Base-by-base conservation (phyloP, 306 rosid species). In the Leucaena leucocephala region DNA sequence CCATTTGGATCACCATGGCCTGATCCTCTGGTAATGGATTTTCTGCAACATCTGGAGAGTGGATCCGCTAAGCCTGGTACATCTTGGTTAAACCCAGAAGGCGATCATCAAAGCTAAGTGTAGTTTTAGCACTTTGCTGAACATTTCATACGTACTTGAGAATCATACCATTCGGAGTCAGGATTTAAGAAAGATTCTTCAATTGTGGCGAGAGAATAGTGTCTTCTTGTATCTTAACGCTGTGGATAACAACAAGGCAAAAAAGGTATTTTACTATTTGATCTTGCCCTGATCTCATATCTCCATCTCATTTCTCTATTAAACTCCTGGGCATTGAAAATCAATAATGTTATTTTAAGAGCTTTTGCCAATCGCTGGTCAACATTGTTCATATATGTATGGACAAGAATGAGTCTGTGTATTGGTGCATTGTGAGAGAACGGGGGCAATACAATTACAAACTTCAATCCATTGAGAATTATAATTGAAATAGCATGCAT, bases 1-100 rank as follows among this genome's bases (percentile, higher is more conserved):
- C 98, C 98, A 12, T 34, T 81, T 6, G 97, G 98, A 72, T 87
- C 87, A 58, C 98, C 98, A 45, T 95, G 98, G 98, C 87, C 97
- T 33, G 98, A 95, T 87, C 87, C 87, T 4, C 59, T 90, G 27
- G 92, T 95, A 52, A 95, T 91, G 78, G 96, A 95, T 70, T 95
- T 88, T 84, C 91, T 95, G 68, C 82, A 92, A 82, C 82, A 86
- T 87, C 78, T 95, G 58, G 93, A 92, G 76, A 84, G 33, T 33
- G 89, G 79, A 63, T 84, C 66, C 77, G 19, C 54, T 34, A 80
- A 82, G 59, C 55, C 81, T 35, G 70, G 62, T 2, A 46, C 83
- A 21, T 70, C 81, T 69, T 17, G 72, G 42, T 15, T 15, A 64
- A 66, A 72, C 61, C 36, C 71, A 14, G 87, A 46, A 50, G 77